A percentile compares a stretch with the other conserved stretches of the same genome.
phyloP scores from a whole-genome alignment of 2,329 filamentous ascomycete genomes.

The Phialocephala sp. region DNA sequence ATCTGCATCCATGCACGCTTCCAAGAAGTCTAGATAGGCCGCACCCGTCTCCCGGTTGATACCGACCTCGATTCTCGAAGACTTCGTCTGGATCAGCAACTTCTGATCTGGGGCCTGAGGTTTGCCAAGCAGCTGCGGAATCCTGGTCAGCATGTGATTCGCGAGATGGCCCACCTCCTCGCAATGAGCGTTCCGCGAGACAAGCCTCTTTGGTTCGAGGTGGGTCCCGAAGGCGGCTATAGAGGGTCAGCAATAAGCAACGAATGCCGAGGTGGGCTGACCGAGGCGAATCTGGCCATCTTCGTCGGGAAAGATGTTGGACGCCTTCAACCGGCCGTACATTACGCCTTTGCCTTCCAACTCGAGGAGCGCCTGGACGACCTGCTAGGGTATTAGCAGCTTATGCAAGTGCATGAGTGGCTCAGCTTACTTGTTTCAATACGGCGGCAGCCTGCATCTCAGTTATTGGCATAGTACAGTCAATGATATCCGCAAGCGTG shows the following conservation, averaged over 20 bases:
- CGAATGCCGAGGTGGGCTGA: background rate
- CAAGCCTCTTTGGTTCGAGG: background rate
- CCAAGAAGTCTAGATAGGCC: background rate
- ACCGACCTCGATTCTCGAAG: background rate
- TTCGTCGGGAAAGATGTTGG: background rate
- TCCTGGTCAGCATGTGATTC: background rate
- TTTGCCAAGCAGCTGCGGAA: constrained; percentile 1
- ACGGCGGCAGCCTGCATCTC: background rate
- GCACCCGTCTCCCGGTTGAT: background rate
- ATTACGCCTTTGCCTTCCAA: background rate
- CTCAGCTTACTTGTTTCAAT: background rate
- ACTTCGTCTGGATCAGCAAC: constrained; percentile 3
- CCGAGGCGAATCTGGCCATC: background rate
- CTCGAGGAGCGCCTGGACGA: background rate
- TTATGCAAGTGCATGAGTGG: background rate
- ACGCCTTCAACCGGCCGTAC: background rate
- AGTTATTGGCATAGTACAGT: background rate
- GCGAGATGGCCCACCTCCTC: background rate
- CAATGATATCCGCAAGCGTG: background rate
- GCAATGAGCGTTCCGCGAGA: background rate
- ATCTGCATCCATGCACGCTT: background rate
- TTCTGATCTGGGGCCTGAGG: background rate
- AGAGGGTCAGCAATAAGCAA: background rate
- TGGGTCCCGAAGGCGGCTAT: background rate
- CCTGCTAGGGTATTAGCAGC: background rate